A percentile compares a stretch with the other conserved stretches of the same genome.
Evolutionary conservation across 1,284 basidiomycete species (phyloP).

Genomic region (Kwoniella shivajii): DNA sequence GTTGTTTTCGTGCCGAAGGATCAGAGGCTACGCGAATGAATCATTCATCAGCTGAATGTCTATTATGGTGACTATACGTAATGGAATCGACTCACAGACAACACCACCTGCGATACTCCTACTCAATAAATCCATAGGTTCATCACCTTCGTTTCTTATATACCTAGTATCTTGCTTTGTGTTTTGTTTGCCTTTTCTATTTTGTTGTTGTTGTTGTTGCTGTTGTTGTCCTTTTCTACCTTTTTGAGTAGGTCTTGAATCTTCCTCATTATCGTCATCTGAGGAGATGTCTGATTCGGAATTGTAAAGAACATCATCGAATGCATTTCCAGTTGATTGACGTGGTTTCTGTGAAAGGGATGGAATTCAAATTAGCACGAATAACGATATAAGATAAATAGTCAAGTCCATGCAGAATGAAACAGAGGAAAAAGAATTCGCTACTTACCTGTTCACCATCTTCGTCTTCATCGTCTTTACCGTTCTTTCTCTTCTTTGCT

Average conservation of each 20-base stretch:
- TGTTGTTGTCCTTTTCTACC: constrained; percentile 37
- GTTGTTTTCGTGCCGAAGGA: constrained; percentile 56
- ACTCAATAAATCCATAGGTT: constrained; percentile 92
- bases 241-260: constrained; percentile 52
- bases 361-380: constrained; percentile 6
- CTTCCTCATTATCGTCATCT: constrained; percentile 67
- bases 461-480: constrained; percentile 59
- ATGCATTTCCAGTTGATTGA: constrained; percentile 72
- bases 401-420: neutral
- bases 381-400: neutral
- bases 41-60: neutral
- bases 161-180: constrained; percentile 48
- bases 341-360: constrained; percentile 53
- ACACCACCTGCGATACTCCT: constrained; percentile 72
- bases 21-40: constrained; percentile 58
- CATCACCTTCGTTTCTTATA: constrained; percentile 85
- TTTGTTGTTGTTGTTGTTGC: constrained; percentile 12
- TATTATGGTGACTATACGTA: neutral
- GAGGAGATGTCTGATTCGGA: constrained; percentile 83
- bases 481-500: constrained; percentile 74
- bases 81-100: constrained; percentile 62
- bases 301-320: constrained; percentile 93
- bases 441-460: constrained; percentile 56
- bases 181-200: constrained; percentile 27
- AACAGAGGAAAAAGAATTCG: too few relatives aligned